Evolutionary conservation across 2,329 filamentous ascomycete genomes (phyloP), one percentile per base, ranked within the genome.

Genomic region (Apiospora hydei): DNA sequence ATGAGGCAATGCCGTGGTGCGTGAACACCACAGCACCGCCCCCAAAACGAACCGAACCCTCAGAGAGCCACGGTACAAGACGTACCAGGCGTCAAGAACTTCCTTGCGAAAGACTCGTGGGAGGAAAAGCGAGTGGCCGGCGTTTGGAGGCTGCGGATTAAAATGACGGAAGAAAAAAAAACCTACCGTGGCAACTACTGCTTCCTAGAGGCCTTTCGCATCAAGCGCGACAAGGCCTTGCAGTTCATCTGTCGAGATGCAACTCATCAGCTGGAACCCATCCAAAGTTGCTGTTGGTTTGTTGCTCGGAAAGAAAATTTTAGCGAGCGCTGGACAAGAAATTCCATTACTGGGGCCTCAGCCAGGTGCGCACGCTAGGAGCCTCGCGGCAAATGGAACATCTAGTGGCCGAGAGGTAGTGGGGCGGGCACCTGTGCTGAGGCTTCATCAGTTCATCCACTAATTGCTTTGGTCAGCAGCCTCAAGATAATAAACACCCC

Each of bases 41-140:
- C 73, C 71, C 75, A 74, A 75, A 46, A 70, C 75, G 38, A 71
- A 74, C 76, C 79, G 72, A 75, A 74, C 80, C 79, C 75, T 78
- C 79, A 80, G 75, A 49, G 57, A 49, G 74, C 78, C 77, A 73
- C 78, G 74, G 76, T 77, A 79, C 80, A 81, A 81, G 76, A 81
- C 80, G 80, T 76, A 77, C 75, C 76, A 75, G 74, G 77, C 66
- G 76, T 71, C 69, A 76, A 81, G 79, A 81, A 72, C 79, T 74
- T 77, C 78, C 69, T 64, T 64, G 43, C 71, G 67, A 76, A 77
- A 79, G 78, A 81, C 79, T 81, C 79, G 79, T 81, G 44, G 72
- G 71, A 72, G 67, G 68, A 49, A 64, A 72, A 70, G 72, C 73
- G 78, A 80, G 79, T 80, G 77, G 79, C 77, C 71, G 77, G 57